phyloP scores from a whole-genome alignment of 495 filamentous ascomycete species.

The Friedmanniomyces simplex region DNA sequence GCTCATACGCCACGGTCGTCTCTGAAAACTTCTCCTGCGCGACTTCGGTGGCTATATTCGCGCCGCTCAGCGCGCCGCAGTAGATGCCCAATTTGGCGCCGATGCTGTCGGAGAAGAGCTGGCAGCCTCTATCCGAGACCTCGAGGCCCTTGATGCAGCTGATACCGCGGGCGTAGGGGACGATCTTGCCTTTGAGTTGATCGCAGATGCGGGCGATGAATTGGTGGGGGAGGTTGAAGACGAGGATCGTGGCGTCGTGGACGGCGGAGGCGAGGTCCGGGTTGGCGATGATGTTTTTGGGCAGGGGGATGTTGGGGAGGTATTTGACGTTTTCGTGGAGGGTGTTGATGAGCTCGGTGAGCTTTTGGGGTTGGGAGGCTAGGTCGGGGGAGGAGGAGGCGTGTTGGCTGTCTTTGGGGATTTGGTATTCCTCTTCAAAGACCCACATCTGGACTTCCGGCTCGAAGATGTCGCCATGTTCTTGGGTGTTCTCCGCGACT shows the following conservation, averaged over 20 bases:
- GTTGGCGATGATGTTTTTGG: conserved; percentile 77
- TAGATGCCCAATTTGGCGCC: conserved; percentile 85
- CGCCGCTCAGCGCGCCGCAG: conserved; percentile 89
- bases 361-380: conserved; percentile 59
- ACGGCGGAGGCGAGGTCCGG: conserved; percentile 76
- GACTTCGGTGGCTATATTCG: conserved; percentile 94
- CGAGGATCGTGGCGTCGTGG: conserved; percentile 69
- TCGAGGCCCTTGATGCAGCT: conserved; percentile 98
- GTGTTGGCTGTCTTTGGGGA: conserved; percentile 45
- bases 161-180: conserved; percentile 86
- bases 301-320: conserved; percentile 75
- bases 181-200: conserved; percentile 73
- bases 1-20: conserved; percentile 93
- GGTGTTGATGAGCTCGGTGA: conserved; percentile 83
- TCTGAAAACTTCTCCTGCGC: conserved; percentile 92
- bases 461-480: conserved; percentile 70
- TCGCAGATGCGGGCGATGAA: conserved; percentile 85
- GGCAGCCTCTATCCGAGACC: conserved; percentile 69
- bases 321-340: conserved; percentile 97
- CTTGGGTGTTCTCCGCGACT: conserved; percentile 77
- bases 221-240: conserved; percentile 98
- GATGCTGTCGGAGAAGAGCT: conserved; percentile 90
- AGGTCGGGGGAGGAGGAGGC: conserved; percentile 42
- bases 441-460: conserved; percentile 95
- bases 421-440: conserved; percentile 72